Conservation (phyloP, 2,329 filamentous ascomycete genomes). For the Alternaria sp. region DNA sequence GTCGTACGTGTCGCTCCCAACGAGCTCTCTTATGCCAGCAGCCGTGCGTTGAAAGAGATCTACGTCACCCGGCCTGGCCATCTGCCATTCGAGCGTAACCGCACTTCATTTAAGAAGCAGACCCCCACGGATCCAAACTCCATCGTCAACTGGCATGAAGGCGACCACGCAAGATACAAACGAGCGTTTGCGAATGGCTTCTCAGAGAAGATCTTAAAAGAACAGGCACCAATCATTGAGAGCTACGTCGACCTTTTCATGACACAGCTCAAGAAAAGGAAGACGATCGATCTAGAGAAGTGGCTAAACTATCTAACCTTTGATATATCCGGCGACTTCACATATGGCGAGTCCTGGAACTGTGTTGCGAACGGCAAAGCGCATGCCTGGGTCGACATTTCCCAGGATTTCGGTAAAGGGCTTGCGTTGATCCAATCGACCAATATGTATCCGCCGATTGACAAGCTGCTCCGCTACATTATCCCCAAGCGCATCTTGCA, state of each 20-base stretch:
- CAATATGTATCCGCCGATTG: slow-evolving; percentile 32
- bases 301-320: slow-evolving; percentile 31
- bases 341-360: slow-evolving; percentile 58
- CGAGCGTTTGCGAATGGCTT: slow-evolving; percentile 37
- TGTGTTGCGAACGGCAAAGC: slow-evolving; percentile 45
- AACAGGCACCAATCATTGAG: slow-evolving; percentile 34
- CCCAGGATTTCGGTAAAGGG: slow-evolving; percentile 34
- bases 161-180: slow-evolving; percentile 26
- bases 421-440: slow-evolving; percentile 36
- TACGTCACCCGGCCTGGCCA: slow-evolving; percentile 34
- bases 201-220: slow-evolving; percentile 33
- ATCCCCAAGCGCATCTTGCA: slow-evolving; percentile 34
- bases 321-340: slow-evolving; percentile 52
- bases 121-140: slow-evolving; percentile 31
- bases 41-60: slow-evolving; percentile 37
- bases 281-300: slow-evolving; percentile 22
- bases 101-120: slow-evolving; percentile 35
- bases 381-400: slow-evolving; percentile 49
- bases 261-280: slow-evolving; percentile 20
- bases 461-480: slow-evolving; percentile 29
- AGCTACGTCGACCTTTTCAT: slow-evolving; percentile 33
- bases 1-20: slow-evolving; percentile 39
- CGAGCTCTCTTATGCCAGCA: slow-evolving; percentile 35
- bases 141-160: slow-evolving; percentile 32
- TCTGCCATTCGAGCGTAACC: slow-evolving; percentile 28